Percentiles rank a stretch among this genome's conserved stretches.
Evolutionary conservation across 2,329 filamentous ascomycete genomes (phyloP).

Genomic region (Xylaria sp.): DNA sequence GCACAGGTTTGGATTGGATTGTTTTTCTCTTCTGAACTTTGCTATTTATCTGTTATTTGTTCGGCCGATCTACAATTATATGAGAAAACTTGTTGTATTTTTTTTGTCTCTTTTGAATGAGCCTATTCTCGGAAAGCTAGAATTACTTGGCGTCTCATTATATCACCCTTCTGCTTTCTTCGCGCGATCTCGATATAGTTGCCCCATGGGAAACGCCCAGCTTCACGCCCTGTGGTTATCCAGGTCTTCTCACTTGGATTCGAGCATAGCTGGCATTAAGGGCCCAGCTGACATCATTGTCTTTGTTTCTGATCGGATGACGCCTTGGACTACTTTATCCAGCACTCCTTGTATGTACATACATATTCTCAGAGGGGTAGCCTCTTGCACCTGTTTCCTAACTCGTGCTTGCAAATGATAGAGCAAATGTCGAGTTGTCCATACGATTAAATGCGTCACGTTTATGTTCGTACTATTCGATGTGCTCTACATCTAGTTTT

Average conservation of each 20-base stretch:
- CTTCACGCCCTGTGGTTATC: slow-evolving; percentile 9
- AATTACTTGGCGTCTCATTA: slow-evolving; percentile 29
- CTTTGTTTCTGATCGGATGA: slow-evolving; percentile 24
- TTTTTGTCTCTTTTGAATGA: slow-evolving; percentile 26
- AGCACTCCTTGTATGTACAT: slow-evolving; percentile 30
- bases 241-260: slow-evolving; percentile 8
- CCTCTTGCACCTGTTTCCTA: slow-evolving; percentile 3
- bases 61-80: slow-evolving; percentile 14
- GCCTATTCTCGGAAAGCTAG: slow-evolving; percentile 27
- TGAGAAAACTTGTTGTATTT: slow-evolving; percentile 22
- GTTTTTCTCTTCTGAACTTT: slow-evolving; percentile 25
- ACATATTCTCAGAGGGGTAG: slow-evolving; percentile 21
- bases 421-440: slow-evolving; percentile 31
- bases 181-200: slow-evolving; percentile 6
- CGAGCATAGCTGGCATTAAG: slow-evolving; percentile 1
- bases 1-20: slow-evolving; percentile 33
- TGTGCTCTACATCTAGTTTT: not conserved
- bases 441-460: slow-evolving; percentile 15
- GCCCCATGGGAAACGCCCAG: slow-evolving; percentile 9
- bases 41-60: slow-evolving; percentile 29
- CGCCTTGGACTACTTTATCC: slow-evolving; percentile 17
- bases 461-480: not conserved
- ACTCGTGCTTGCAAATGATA: slow-evolving; percentile 24
- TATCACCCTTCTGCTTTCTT: slow-evolving; percentile 27
- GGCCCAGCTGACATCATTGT: not conserved